These are phyloP conservation scores for Purshia tridentata DNA, from an alignment of 306 rosid genomes.

Conservation along the genomic window DNA sequence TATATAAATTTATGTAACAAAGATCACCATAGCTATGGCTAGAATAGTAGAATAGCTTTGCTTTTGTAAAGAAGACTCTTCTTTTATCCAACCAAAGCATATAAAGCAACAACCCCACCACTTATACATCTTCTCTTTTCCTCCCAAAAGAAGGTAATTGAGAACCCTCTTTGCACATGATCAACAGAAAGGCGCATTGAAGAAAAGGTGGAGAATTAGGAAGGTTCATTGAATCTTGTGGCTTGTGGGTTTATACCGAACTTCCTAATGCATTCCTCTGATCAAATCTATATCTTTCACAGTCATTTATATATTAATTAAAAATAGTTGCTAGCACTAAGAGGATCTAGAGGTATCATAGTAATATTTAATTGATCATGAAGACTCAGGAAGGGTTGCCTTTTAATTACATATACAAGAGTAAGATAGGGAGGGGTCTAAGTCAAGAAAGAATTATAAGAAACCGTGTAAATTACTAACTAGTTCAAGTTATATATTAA, in stretches of 20 bases:
- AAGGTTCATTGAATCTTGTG: slow-evolving; percentile 11
- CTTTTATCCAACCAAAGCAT: slow-evolving; percentile 1
- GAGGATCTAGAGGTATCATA: background rate
- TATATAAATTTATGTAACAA: background rate
- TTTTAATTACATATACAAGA: background rate
- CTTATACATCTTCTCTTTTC: background rate
- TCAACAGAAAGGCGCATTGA: slow-evolving; percentile 1
- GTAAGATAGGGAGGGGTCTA: background rate
- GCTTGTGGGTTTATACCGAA: background rate
- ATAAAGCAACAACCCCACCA: slow-evolving; percentile 15
- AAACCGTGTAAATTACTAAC: background rate
- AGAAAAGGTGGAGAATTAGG: background rate
- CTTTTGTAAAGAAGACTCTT: background rate
- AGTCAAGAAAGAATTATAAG: background rate
- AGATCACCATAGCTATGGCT: background rate
- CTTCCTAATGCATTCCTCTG: background rate
- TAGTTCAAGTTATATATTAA: slow-evolving; percentile 4
- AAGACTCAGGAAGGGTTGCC: too few species aligned
- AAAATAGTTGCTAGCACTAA: too few species aligned
- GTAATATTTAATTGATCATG: background rate
- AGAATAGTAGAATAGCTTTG: slow-evolving; percentile 11
- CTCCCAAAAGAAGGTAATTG: background rate
- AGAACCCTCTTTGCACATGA: slow-evolving; percentile 3
- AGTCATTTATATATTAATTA: too few species aligned
- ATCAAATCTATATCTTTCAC: too few species aligned